Conservation (phyloP, 331 rosid species). For the Rosa hybrid region DNA sequence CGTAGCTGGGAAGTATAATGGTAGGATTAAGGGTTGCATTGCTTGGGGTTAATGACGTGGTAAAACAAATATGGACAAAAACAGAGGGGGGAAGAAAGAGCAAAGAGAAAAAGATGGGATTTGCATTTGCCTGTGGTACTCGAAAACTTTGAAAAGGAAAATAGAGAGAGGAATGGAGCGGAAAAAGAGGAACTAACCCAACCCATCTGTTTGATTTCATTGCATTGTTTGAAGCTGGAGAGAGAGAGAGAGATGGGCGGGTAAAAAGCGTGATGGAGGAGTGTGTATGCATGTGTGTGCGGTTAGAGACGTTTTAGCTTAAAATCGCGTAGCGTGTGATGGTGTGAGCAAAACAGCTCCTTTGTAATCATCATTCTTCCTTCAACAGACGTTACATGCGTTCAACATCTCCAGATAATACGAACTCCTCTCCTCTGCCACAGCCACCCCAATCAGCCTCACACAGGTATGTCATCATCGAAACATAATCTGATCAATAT, state of each 20-base stretch:
- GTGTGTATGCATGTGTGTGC: constrained; percentile 26
- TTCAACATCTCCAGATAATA: constrained; percentile 20
- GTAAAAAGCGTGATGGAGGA: constrained; percentile 35
- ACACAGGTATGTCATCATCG: neutral
- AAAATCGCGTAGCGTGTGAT: constrained; percentile 55
- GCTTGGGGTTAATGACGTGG: constrained; percentile 1
- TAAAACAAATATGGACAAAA: constrained; percentile 22
- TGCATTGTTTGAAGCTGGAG: constrained; percentile 16
- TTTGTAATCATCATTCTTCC: constrained; percentile 33
- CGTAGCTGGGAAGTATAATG: neutral
- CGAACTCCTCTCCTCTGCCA: constrained; percentile 3
- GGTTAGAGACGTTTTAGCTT: constrained; percentile 51
- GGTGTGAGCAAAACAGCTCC: neutral
- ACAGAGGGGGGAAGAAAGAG: constrained; percentile 17
- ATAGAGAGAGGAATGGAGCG: constrained; percentile 32
- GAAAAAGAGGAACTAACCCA: constrained; percentile 54
- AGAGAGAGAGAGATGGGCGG: constrained; percentile 18
- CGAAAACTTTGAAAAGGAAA: constrained; percentile 30
- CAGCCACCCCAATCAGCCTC: neutral
- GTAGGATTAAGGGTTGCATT: neutral
- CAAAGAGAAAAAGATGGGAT: constrained; percentile 20
- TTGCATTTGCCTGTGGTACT: constrained; percentile 31
- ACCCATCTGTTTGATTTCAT: constrained; percentile 48
- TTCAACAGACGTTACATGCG: constrained; percentile 30
- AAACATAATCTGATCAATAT: neutral